Base-by-base conservation (phyloP, 805 yeast species). In the Scheffersomyces stipitis region DNA sequence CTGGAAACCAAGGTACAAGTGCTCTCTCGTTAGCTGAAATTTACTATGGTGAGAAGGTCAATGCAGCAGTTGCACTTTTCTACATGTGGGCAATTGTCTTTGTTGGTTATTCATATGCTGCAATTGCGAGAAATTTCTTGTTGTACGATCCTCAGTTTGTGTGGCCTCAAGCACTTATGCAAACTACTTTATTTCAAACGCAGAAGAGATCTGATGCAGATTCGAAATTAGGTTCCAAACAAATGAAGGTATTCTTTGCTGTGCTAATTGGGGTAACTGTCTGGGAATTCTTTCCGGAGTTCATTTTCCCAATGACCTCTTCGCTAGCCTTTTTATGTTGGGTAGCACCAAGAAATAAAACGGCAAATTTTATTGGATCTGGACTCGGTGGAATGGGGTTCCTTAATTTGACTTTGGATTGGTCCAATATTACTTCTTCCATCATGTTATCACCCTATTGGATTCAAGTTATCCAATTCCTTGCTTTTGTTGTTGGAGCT, bases 301-400 rank as follows among this genome's bases (percentile, higher is more conserved):
- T 56, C 35, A 40, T 68, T 3, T 73, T 73, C 49, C 79, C 79
- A 5, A 51, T 75, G 64, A 56, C 71, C 1, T 68, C 75, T 1
- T 74, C 79, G 1, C 49, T 75, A 15, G 78, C 80, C 0, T 45
- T 73, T 3, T 52, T 75, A 13, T 75, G 79, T 45, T 75, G 73
- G 66, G 54, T 72, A 33, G 74, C 76, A 0, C 79, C 80, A 0
- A 36, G 56, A 20, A 74, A 64, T 44, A 44, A 49, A 7, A 55
- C 55, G 0, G 42, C 66, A 9, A 73, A 72, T 37, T 75, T 75
- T 40, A 45, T 73, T 7, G 79, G 79, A 4, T 67, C 75, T n/a
- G 79, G 79, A 0, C 46, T 75, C 33, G 79, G 78, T 2, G 79
- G 79, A 1, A 63, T 73, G 64, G 79, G 79, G 4, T 51, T 75